Conservation (phyloP, 2,329 filamentous ascomycete genomes). For the Botryotinia convoluta region DNA sequence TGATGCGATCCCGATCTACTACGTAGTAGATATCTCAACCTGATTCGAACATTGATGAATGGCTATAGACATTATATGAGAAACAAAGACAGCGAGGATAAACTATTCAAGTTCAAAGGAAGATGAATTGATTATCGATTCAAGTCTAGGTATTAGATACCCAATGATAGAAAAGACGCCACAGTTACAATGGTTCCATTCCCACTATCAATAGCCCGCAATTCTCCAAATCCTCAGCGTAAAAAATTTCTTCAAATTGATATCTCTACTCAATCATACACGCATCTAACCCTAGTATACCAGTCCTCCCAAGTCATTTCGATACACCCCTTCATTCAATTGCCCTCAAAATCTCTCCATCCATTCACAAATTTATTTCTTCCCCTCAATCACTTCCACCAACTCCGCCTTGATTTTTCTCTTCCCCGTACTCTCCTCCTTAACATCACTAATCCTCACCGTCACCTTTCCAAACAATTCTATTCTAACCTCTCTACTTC, state of each 20-base stretch:
- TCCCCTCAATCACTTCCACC: conserved; percentile 38
- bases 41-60: no score
- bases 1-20: no score
- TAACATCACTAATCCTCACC: conserved; percentile 86
- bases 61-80: no score
- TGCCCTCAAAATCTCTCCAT: background rate
- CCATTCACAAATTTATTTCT: background rate
- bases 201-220: background rate
- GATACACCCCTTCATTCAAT: background rate
- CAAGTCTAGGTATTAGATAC: background rate
- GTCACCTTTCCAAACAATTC: conserved; percentile 90
- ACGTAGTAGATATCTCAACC: no score
- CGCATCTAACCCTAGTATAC: background rate
- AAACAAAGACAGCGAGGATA: no score
- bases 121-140: background rate
- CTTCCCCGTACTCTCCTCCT: conserved; percentile 95
- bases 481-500: conserved; percentile 57
- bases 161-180: no score
- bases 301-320: background rate
- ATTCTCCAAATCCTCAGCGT: background rate
- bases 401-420: conserved; percentile 79
- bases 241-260: background rate
- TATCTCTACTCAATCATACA: conserved; percentile 12
- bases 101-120: no score
- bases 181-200: background rate